Conservation (phyloP, 306 rosid genomes). For the Begonia masoniana region DNA sequence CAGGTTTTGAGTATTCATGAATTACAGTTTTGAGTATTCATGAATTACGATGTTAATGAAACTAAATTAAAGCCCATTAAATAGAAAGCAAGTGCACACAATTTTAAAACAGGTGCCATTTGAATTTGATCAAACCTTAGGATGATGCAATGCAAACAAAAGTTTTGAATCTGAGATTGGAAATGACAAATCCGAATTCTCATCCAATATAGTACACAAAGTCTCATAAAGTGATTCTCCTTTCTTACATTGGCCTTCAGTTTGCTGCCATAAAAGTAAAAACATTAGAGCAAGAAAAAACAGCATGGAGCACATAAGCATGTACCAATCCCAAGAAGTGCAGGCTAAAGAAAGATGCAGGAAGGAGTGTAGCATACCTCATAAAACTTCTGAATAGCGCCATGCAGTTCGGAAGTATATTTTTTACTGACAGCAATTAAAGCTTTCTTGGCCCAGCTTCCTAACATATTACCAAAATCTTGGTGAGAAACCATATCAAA, state of each 20-base stretch:
- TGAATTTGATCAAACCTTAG: constrained; percentile 36
- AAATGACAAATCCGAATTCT: constrained; percentile 32
- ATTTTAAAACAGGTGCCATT: constrained; percentile 1
- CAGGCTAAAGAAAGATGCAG: too few relatives aligned
- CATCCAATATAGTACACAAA: constrained; percentile 56
- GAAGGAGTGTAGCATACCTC: constrained; percentile 26
- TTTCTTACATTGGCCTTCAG: constrained; percentile 35
- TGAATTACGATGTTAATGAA: background rate
- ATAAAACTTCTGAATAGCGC: constrained; percentile 59
- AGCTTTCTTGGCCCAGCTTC: constrained; percentile 58
- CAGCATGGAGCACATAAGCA: constrained; percentile 1
- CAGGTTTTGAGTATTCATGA: background rate
- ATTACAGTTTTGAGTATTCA: background rate
- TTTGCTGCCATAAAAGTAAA: constrained; percentile 35
- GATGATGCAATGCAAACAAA: constrained; percentile 80
- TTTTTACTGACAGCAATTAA: constrained; percentile 37
- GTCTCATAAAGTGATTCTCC: constrained; percentile 36
- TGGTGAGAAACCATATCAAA: constrained; percentile 11
- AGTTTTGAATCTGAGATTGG: constrained; percentile 48
- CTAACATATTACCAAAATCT: constrained; percentile 25
- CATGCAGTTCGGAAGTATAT: constrained; percentile 70
- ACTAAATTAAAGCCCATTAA: background rate
- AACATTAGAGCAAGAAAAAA: constrained; percentile 8
- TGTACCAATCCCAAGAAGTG: too few relatives aligned
- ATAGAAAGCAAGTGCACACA: constrained; percentile 5